Conservation (phyloP, 2,329 filamentous ascomycete species). For the Aplosporella prunicola region DNA sequence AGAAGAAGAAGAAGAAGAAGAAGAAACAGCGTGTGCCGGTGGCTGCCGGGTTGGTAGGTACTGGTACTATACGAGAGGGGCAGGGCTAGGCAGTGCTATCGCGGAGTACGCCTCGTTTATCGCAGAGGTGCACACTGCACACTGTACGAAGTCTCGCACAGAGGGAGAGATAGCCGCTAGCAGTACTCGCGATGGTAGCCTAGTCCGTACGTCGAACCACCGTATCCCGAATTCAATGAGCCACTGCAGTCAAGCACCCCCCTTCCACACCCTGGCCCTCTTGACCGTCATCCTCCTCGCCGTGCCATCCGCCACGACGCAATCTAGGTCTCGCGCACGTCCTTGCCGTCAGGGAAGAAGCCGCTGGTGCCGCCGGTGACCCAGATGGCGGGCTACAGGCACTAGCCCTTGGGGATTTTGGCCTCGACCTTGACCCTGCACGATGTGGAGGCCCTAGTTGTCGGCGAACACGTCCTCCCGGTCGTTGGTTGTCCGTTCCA, state of each 20-base stretch:
- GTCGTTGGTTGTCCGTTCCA: slow-evolving; percentile 47
- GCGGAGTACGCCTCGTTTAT: too few relatives aligned
- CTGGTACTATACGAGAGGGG: too few relatives aligned
- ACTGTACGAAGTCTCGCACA: too few relatives aligned
- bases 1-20: too few relatives aligned
- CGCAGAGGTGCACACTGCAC: too few relatives aligned
- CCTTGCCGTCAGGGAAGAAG: slow-evolving; percentile 11
- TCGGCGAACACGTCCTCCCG: slow-evolving; percentile 40
- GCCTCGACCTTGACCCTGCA: slow-evolving; percentile 46
- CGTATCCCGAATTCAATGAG: too few relatives aligned
- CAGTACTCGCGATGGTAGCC: too few relatives aligned
- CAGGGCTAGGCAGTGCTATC: too few relatives aligned
- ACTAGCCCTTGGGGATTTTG: slow-evolving; percentile 44
- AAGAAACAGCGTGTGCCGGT: too few relatives aligned
- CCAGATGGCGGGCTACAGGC: slow-evolving; percentile 31
- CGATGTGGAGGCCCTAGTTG: slow-evolving; percentile 41
- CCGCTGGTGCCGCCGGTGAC: slow-evolving; percentile 18
- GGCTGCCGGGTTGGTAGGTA: neutral
- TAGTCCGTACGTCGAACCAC: too few relatives aligned
- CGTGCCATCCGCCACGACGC: slow-evolving; percentile 11
- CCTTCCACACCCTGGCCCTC: slow-evolving; percentile 15
- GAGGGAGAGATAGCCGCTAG: too few relatives aligned
- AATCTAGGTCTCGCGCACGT: slow-evolving; percentile 4
- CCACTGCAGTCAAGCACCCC: too few relatives aligned
- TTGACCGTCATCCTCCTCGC: slow-evolving; percentile 15